Base-by-base conservation (phyloP, 192 early-diverging fungal genomes). In the Podila epicladia region DNA sequence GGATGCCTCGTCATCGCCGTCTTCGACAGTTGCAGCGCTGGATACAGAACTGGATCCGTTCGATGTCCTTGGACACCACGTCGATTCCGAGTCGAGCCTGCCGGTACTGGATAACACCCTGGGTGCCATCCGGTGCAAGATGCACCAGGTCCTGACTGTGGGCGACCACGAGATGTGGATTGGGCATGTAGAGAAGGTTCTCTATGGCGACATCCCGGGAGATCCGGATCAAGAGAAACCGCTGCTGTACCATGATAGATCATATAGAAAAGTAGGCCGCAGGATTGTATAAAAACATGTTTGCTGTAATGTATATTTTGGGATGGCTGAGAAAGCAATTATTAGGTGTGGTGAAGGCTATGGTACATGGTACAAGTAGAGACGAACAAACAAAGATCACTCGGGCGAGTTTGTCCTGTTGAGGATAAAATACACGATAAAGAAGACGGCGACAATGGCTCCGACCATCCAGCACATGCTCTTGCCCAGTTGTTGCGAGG, bases 151-250 rank as follows among this genome's bases (percentile, higher is more conserved):
- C 5, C 67, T 89, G 50, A 68, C 62, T 13, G 73, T 91, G 3
- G 92, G 92, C 0, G 90, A 91, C 67, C 92, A 93, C 73, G 87
- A 90, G 58, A 79, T 90, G 57, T 91, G 89, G 90, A 87, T 89
- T 67, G 87, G 84, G 6, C 71, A 84, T 38, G 89, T 93, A 0
- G 72, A 83, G 45, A 86, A 85, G 58, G 83, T 91, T 7, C 75
- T 88, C 15, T 74, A 90, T 68, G 89, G 88, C 11, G 84, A 87
- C 35, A 87, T 84, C 51, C 72, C 86, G 0, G 69, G 66, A 28
- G 49, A 28, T 12, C 76, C 73, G 0, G 64, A 53, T 22, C 48
- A 69, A 22, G 72, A 84, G 41, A 85, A 87, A 62, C 84, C 87
- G 12, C 57, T 89, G n/a, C 31, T 89, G 22, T 89, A 86, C 41